Conservation (phyloP, 1,284 basidiomycete species). For the Earliella scabrosa region DNA sequence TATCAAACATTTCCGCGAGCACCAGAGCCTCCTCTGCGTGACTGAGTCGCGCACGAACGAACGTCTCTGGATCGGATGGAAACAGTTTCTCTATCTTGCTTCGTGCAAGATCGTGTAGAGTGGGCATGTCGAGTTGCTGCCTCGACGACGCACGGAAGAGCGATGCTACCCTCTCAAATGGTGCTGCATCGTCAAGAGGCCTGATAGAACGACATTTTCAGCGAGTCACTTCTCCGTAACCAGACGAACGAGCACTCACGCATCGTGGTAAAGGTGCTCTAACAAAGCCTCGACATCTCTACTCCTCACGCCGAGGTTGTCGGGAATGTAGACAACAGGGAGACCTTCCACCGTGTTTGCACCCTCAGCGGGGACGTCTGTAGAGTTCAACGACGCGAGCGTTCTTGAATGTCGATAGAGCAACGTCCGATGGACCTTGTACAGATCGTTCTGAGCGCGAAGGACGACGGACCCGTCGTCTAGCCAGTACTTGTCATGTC, state of each 20-base stretch:
- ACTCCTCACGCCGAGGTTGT: conserved; percentile 38
- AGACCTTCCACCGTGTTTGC: conserved; percentile 8
- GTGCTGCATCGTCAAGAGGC: conserved; percentile 44
- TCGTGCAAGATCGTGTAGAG: conserved; percentile 49
- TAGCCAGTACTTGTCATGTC: conserved; percentile 61
- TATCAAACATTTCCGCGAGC: conserved; percentile 48
- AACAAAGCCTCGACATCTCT: conserved; percentile 59
- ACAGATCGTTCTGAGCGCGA: conserved; percentile 44
- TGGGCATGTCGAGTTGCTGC: conserved; percentile 57
- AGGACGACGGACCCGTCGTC: conserved; percentile 63
- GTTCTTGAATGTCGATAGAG: conserved; percentile 54
- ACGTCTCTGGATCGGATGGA: conserved; percentile 36
- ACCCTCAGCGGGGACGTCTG: neutral
- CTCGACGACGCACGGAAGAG: conserved; percentile 59
- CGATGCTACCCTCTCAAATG: conserved; percentile 51
- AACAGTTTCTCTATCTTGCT: conserved; percentile 47
- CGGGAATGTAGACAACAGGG: conserved; percentile 39
- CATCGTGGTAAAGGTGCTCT: conserved; percentile 65
- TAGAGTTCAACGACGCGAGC: conserved; percentile 34
- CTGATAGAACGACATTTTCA: conserved; percentile 37
- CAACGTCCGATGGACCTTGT: conserved; percentile 57
- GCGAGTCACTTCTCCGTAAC: neutral
- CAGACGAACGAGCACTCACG: conserved; percentile 46
- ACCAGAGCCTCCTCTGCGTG: conserved; percentile 54
- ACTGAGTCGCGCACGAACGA: conserved; percentile 22